These are phyloP conservation scores for Juncus inflexus DNA, from an alignment of 176 grass and related monocot species.

Conservation along the genomic window DNA sequence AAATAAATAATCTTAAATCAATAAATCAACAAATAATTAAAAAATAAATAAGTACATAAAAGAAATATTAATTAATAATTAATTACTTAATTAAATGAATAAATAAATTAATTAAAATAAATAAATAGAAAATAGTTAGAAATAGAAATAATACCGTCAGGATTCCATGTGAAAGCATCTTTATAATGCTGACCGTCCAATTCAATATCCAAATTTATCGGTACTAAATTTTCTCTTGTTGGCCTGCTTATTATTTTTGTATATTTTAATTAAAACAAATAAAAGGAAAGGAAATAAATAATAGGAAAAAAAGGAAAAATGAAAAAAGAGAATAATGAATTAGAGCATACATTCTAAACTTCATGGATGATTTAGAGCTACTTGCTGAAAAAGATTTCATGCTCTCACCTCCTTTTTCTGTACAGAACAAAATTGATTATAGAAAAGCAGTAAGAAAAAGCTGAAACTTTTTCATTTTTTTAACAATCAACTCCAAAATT, in stretches of 20 bases:
- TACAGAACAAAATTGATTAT: too few relatives aligned
- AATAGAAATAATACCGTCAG: conserved; percentile 41
- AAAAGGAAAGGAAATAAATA: neutral
- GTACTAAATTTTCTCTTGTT: conserved; percentile 77
- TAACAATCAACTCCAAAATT: too few relatives aligned
- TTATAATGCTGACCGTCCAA: conserved; percentile 73
- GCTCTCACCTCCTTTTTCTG: neutral
- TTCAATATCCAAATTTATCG: conserved; percentile 79
- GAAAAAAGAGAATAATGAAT: neutral
- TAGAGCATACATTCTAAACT: conserved; percentile 63
- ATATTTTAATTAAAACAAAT: neutral
- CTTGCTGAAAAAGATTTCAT: conserved; percentile 32
- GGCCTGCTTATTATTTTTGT: conserved; percentile 37
- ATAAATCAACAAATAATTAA: neutral
- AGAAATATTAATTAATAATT: neutral
- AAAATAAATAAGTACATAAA: too few relatives aligned
- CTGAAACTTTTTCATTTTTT: too few relatives aligned
- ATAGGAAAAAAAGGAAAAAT: neutral
- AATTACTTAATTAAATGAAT: neutral
- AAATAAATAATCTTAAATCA: conserved; percentile 4
- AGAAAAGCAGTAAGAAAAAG: too few relatives aligned
- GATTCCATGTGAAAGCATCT: conserved; percentile 94
- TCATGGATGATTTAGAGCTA: conserved; percentile 45
- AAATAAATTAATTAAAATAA: conserved; percentile 5
- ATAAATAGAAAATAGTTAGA: neutral